phyloP scores from a whole-genome alignment of 228 moss, liverwort and hornwort genomes.

The Sphagnum fallax region DNA sequence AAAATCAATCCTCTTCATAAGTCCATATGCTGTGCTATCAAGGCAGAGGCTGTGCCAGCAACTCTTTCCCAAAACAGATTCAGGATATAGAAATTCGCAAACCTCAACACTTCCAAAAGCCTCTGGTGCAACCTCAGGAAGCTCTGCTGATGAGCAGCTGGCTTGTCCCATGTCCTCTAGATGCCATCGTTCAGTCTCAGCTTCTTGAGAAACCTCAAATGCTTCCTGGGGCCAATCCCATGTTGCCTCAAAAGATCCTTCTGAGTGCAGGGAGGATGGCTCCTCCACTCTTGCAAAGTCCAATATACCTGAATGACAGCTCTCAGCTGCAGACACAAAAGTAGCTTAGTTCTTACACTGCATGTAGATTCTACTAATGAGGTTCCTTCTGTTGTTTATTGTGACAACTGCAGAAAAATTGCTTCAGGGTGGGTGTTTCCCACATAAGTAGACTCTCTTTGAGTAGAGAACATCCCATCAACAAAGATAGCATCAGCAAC shows the following conservation, averaged over 20 bases:
- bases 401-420: no score
- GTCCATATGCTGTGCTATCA: no score
- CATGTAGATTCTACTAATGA: not conserved
- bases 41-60: no score
- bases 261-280: not conserved
- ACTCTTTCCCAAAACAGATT: no score
- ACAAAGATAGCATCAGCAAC: no score
- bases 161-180: constrained; percentile 50
- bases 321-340: constrained; percentile 23
- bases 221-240: constrained; percentile 64
- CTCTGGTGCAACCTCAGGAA: constrained; percentile 26
- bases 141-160: constrained; percentile 40
- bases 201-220: constrained; percentile 22
- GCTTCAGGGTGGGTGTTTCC: no score
- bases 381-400: no score
- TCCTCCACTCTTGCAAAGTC: constrained; percentile 11
- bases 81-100: no score
- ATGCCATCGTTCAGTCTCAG: constrained; percentile 9
- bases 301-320: constrained; percentile 16
- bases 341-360: not conserved
- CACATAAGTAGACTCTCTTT: no score
- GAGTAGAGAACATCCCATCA: no score
- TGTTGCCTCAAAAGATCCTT: constrained; percentile 18
- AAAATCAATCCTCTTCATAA: no score
- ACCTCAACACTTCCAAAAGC: constrained; percentile 8